Percentiles rank a stretch among this genome's conserved stretches.
These are phyloP conservation scores for Cerioporus squamosus DNA, from an alignment of 1,284 basidiomycete species.

Conservation along the genomic window DNA sequence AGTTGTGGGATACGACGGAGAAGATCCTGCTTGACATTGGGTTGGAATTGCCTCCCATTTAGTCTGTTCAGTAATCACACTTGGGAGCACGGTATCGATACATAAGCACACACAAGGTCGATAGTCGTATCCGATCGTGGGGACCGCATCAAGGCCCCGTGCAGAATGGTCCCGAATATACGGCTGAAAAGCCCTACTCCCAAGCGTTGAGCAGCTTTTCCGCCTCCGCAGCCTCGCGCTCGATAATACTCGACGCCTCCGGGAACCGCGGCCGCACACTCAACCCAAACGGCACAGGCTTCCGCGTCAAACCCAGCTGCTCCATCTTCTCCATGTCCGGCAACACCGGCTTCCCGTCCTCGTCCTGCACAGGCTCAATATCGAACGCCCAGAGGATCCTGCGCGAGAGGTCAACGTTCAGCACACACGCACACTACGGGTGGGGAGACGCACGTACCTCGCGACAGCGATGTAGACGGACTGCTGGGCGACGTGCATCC, in stretches of 20 bases:
- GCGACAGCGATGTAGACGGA: slow-evolving; percentile 38
- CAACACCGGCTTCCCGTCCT: background rate
- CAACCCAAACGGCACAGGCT: slow-evolving; percentile 10
- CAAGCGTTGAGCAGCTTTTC: slow-evolving; percentile 21
- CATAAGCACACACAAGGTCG: too few relatives aligned
- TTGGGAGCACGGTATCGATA: slow-evolving; percentile 8
- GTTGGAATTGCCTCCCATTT: slow-evolving; percentile 6
- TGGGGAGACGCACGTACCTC: too few relatives aligned
- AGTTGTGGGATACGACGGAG: slow-evolving; percentile 49
- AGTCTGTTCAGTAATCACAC: background rate
- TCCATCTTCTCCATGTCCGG: slow-evolving; percentile 3
- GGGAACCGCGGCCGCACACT: slow-evolving; percentile 3
- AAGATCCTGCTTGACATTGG: slow-evolving; percentile 30
- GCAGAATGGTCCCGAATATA: too few relatives aligned
- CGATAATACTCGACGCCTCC: slow-evolving; percentile 13
- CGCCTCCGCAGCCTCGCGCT: slow-evolving; percentile 19
- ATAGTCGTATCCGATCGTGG: too few relatives aligned
- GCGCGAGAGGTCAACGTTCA: too few relatives aligned
- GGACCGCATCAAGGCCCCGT: too few relatives aligned
- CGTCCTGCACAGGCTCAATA: slow-evolving; percentile 1
- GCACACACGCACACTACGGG: too few relatives aligned
- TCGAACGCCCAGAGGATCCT: slow-evolving; percentile 13
- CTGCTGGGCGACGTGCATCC: slow-evolving; percentile 39
- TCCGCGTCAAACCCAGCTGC: slow-evolving; percentile 8
- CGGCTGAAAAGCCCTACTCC: too few relatives aligned